Evolutionary conservation across 495 filamentous ascomycete genomes (phyloP).

Genomic region (Parathielavia appendiculata): DNA sequence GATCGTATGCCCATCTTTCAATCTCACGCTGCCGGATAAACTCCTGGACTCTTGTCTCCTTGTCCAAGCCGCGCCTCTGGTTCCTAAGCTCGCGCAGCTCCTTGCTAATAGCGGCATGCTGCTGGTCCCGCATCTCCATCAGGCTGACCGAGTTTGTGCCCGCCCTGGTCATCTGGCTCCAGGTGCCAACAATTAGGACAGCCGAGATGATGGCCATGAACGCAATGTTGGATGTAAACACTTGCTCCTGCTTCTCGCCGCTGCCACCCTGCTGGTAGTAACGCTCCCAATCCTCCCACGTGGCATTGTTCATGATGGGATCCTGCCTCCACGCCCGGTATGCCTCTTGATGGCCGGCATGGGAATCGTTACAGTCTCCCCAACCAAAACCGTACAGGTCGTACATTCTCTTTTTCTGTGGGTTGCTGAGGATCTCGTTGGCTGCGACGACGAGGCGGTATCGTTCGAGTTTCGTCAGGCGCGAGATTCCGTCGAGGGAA

Average conservation of each 20-base stretch:
- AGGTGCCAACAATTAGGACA: constrained; percentile 58
- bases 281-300: constrained; percentile 97
- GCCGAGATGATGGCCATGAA: constrained; percentile 66
- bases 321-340: constrained; percentile 47
- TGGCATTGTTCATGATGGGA: constrained; percentile 70
- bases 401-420: constrained; percentile 69
- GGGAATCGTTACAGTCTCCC: constrained; percentile 44
- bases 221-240: constrained; percentile 66
- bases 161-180: constrained; percentile 64
- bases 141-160: constrained; percentile 50
- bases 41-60: constrained; percentile 61
- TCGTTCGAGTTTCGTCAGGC: constrained; percentile 65
- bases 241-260: constrained; percentile 50
- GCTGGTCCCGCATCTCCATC: constrained; percentile 56
- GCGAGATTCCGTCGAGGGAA: constrained; percentile 44
- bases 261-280: constrained; percentile 63
- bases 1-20: constrained; percentile 26
- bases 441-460: constrained; percentile 83
- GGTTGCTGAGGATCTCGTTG: constrained; percentile 85
- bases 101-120: constrained; percentile 58
- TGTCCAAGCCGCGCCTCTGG: constrained; percentile 44
- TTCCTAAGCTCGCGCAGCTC: constrained; percentile 55
- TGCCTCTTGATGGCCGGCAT: constrained; percentile 34
- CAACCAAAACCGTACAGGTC: constrained; percentile 79
- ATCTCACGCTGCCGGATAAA: constrained; percentile 65